phyloP scores from a whole-genome alignment of 768 basidiomycete species.

The Termitomyces sp. region DNA sequence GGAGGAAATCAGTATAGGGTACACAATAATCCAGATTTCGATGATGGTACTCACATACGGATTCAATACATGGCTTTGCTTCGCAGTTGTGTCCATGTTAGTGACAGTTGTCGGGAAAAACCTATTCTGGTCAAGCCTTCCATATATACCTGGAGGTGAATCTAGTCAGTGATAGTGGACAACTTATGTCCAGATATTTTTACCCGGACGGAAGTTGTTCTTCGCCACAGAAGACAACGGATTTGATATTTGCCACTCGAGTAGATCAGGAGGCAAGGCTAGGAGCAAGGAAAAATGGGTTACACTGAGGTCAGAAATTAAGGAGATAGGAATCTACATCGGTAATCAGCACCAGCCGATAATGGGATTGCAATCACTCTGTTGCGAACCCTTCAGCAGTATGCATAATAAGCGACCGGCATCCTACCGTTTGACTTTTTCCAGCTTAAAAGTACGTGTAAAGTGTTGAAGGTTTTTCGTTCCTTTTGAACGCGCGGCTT shows the following conservation, averaged over 20 bases:
- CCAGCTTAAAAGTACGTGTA: conserved; percentile 45
- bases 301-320: background rate
- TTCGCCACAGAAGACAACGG: conserved; percentile 54
- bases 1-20: background rate
- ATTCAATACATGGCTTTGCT: conserved; percentile 65
- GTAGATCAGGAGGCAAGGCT: conserved; percentile 40
- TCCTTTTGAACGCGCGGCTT: conserved; percentile 33
- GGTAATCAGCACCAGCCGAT: conserved; percentile 54
- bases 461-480: conserved; percentile 61
- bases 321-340: conserved; percentile 29
- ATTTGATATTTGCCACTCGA: conserved; percentile 58
- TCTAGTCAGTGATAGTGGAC: background rate
- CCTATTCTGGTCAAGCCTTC: conserved; percentile 47
- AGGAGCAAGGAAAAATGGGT: background rate
- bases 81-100: conserved; percentile 74
- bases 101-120: conserved; percentile 75
- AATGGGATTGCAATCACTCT: conserved; percentile 63
- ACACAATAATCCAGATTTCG: background rate
- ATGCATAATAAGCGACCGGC: background rate
- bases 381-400: background rate
- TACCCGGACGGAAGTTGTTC: conserved; percentile 46
- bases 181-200: conserved; percentile 1
- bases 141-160: conserved; percentile 34
- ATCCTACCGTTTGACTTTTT: conserved; percentile 51
- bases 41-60: conserved; percentile 43